A percentile compares a stretch with the other conserved stretches of the same genome.
Conservation (phyloP, 768 basidiomycete species). For the Tulasnella sp. region DNA sequence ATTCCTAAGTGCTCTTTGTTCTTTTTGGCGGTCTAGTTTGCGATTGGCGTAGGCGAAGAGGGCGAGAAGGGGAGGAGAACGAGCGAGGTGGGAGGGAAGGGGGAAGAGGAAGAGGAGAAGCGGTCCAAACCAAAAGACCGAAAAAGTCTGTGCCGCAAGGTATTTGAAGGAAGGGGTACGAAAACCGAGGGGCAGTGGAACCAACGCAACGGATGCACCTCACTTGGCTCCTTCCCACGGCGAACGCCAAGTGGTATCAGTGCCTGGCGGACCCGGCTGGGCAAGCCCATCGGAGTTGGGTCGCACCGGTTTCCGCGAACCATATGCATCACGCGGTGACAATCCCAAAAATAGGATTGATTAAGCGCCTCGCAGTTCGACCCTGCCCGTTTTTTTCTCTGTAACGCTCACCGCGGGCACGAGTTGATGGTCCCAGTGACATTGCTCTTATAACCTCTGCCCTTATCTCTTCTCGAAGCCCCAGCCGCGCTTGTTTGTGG, state of each 20-base stretch:
- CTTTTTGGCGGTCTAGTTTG: too few relatives aligned
- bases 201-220: neutral
- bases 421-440: neutral
- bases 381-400: neutral
- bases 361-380: neutral
- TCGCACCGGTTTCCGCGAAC: neutral
- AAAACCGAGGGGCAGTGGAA: neutral
- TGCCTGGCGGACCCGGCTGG: neutral
- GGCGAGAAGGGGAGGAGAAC: neutral
- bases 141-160: neutral
- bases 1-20: neutral
- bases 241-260: neutral
- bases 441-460: neutral
- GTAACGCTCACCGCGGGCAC: neutral
- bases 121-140: slow-evolving; percentile 8
- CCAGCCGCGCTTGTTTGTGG: neutral
- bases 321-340: neutral
- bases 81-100: neutral
- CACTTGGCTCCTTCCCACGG: neutral
- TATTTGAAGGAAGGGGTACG: neutral
- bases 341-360: neutral
- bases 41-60: neutral
- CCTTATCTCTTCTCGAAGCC: neutral
- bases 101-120: neutral
- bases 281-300: neutral